Evolutionary conservation across 73 alveolate genomes (phyloP).

Genomic region (Paramecium tetraurelia): DNA sequence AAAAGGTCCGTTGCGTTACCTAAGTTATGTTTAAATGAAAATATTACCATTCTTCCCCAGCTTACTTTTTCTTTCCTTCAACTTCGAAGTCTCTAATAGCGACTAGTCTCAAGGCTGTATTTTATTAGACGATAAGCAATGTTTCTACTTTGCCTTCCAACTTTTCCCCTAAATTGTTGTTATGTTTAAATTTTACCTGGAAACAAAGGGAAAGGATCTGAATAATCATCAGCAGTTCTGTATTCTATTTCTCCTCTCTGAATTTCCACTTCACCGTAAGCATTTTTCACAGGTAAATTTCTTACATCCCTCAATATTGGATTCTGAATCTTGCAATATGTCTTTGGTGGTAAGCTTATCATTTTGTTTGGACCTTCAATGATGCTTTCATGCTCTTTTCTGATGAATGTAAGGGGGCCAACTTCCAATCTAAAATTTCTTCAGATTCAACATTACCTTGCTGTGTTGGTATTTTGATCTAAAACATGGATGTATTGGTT

Average conservation of each 20-base stretch:
- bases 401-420: conserved; percentile 73
- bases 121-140: conserved; percentile 54
- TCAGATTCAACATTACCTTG: conserved; percentile 4
- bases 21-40: not conserved
- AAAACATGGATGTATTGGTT: conserved; percentile 65
- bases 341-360: conserved; percentile 75
- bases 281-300: conserved; percentile 46
- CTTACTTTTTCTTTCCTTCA: conserved; percentile 60
- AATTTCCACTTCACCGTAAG: conserved; percentile 68
- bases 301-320: conserved; percentile 69
- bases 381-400: conserved; percentile 67
- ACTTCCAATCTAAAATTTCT: conserved; percentile 10
- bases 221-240: conserved; percentile 67
- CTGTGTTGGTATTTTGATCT: conserved; percentile 63
- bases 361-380: conserved; percentile 69
- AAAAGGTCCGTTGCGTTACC: conserved; percentile 74
- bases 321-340: conserved; percentile 71
- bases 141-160: conserved; percentile 56
- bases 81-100: conserved; percentile 69
- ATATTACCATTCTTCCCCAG: conserved; percentile 79
- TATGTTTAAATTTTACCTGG: conserved; percentile 47
- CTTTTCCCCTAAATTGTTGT: conserved; percentile 54
- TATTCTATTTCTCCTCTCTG: conserved; percentile 72
- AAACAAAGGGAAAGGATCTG: conserved; percentile 83
- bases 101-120: conserved; percentile 63